phyloP scores from a whole-genome alignment of 768 basidiomycete genomes.

The Hypsizygus marmoreus region DNA sequence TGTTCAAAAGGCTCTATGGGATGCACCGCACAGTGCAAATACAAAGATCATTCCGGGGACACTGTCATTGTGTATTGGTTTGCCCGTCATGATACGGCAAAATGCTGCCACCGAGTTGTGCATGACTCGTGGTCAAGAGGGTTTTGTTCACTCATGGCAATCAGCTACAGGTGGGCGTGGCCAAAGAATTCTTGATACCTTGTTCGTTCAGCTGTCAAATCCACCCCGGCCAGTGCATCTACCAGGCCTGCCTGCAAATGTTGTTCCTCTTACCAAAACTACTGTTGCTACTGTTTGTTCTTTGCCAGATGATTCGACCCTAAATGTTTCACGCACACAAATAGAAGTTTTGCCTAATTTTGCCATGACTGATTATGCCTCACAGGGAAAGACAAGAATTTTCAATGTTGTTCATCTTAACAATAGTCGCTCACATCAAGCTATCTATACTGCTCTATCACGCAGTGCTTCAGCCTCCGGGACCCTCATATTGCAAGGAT shows the following conservation, averaged over 20 bases:
- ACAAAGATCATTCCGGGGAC: not conserved
- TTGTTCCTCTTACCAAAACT: not conserved
- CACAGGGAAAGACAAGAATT: too few relatives aligned
- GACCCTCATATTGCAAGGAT: too few relatives aligned
- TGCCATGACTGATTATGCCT: not conserved
- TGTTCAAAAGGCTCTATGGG: too few relatives aligned
- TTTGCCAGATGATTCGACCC: too few relatives aligned
- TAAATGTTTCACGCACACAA: not conserved
- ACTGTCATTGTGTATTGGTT: not conserved
- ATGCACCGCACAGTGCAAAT: too few relatives aligned
- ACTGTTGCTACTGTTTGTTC: too few relatives aligned
- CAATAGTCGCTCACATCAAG: too few relatives aligned
- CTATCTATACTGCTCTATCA: too few relatives aligned
- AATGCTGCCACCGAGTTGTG: not conserved
- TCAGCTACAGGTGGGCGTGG: not conserved
- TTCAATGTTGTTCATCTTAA: too few relatives aligned
- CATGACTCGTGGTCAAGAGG: not conserved
- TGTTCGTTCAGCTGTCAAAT: conserved; percentile 1
- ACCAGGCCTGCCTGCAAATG: not conserved
- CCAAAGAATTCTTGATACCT: not conserved
- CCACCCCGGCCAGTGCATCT: not conserved
- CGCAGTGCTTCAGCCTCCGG: too few relatives aligned
- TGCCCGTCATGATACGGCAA: not conserved
- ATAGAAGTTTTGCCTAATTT: not conserved
- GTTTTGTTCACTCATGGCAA: not conserved